phyloP scores from a whole-genome alignment of 495 filamentous ascomycete genomes.

The Immersiella caudata region DNA sequence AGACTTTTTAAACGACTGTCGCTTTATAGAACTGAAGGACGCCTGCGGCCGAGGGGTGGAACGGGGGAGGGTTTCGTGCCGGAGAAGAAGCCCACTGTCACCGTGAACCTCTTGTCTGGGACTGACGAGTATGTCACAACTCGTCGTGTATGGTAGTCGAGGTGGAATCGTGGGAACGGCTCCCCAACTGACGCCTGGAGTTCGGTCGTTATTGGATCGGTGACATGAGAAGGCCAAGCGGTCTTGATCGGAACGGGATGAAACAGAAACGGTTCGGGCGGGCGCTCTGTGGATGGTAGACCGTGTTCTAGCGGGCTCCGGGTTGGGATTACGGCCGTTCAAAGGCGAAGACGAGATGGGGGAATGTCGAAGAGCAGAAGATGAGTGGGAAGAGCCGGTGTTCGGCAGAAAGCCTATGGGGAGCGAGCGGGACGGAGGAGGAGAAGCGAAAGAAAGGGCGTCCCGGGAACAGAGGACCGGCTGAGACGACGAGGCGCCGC shows the following conservation, averaged over 20 bases:
- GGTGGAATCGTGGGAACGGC: conserved; percentile 28
- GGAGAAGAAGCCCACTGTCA: conserved; percentile 53
- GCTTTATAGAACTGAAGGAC: conserved; percentile 53
- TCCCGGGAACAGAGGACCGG: conserved; percentile 26
- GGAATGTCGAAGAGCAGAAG: conserved; percentile 15
- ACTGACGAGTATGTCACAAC: conserved; percentile 34
- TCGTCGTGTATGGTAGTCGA: conserved; percentile 26
- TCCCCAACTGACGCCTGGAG: conserved; percentile 36
- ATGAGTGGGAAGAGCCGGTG: conserved; percentile 5
- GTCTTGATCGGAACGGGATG: conserved; percentile 6
- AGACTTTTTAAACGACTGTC: conserved; percentile 44
- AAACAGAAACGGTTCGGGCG: conserved; percentile 13
- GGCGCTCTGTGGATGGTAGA: not conserved
- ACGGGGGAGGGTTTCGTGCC: conserved; percentile 37
- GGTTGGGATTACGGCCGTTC: not conserved
- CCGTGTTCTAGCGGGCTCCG: not conserved
- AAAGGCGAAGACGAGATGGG: conserved; percentile 1
- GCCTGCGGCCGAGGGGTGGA: conserved; percentile 53
- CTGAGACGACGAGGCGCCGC: conserved; percentile 23
- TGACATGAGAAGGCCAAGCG: conserved; percentile 32
- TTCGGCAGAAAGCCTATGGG: not conserved
- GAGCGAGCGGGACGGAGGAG: conserved; percentile 5
- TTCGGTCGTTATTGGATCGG: conserved; percentile 35
- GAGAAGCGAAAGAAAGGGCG: conserved; percentile 33
- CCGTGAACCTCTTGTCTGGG: conserved; percentile 45